Conservation (phyloP, 1,139 yeast genomes). For the Suhomyces guaymorum region DNA sequence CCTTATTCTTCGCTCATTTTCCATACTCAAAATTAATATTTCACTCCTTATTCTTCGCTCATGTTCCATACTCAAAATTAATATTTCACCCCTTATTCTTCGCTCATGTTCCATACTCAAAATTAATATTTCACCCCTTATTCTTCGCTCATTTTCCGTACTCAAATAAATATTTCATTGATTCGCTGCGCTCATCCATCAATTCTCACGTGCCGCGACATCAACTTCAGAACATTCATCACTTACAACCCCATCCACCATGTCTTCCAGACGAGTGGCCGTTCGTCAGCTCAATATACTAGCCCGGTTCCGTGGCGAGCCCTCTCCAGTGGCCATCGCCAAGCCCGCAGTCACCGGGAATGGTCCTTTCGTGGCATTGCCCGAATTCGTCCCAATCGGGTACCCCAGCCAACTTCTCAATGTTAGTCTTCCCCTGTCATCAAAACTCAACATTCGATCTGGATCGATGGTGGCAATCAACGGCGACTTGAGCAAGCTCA, state of each 20-base stretch:
- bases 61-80: too few species aligned
- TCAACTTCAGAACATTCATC: background rate
- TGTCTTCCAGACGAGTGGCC: conserved; percentile 1
- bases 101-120: too few species aligned
- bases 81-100: too few species aligned
- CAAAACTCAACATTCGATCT: conserved; percentile 32
- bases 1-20: too few species aligned
- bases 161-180: too few species aligned
- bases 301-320: conserved; percentile 1
- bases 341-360: conserved; percentile 30
- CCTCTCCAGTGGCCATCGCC: conserved; percentile 6
- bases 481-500: conserved; percentile 30
- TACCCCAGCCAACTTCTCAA: conserved; percentile 32
- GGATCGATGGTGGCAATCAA: conserved; percentile 39
- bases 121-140: too few species aligned
- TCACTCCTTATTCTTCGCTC: too few species aligned
- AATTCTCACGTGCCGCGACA: background rate
- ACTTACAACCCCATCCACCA: background rate
- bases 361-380: conserved; percentile 45
- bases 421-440: conserved; percentile 37
- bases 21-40: too few species aligned
- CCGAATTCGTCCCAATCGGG: conserved; percentile 37
- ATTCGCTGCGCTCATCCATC: too few species aligned
- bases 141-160: too few species aligned
- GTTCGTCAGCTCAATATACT: conserved; percentile 6